These are phyloP conservation scores for Mortierella sp. DNA, from an alignment of 371 early-diverging fungal species.

Conservation along the genomic window DNA sequence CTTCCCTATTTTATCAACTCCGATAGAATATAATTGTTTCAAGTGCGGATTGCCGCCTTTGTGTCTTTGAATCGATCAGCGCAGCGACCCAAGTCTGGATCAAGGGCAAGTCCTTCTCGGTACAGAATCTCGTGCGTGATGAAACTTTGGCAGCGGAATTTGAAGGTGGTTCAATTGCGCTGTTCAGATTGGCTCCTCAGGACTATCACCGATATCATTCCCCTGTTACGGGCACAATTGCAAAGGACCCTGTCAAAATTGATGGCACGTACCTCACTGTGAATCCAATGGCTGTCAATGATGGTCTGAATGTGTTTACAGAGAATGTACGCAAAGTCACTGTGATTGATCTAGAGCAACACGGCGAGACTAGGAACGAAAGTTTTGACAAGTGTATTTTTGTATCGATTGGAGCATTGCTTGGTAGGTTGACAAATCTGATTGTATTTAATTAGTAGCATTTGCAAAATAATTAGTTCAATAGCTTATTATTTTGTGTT, in stretches of 20 bases:
- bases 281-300: conserved; percentile 63
- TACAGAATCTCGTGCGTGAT: conserved; percentile 64
- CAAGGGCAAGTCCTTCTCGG: conserved; percentile 76
- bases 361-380: conserved; percentile 15
- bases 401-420: conserved; percentile 62
- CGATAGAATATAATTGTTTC: conserved; percentile 65
- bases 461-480: neutral
- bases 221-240: conserved; percentile 71
- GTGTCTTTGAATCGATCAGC: conserved; percentile 65
- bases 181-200: conserved; percentile 83
- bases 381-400: conserved; percentile 49
- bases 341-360: conserved; percentile 40
- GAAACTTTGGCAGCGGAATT: conserved; percentile 59
- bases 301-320: conserved; percentile 61
- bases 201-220: conserved; percentile 86
- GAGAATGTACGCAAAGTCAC: conserved; percentile 61
- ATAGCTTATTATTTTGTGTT: neutral
- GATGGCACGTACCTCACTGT: conserved; percentile 46
- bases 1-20: neutral
- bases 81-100: conserved; percentile 76
- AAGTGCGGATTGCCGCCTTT: conserved; percentile 78
- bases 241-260: conserved; percentile 17
- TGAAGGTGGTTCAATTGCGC: conserved; percentile 71
- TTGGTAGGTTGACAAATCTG: no score
- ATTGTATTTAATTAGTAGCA: neutral